A percentile compares a stretch with the other conserved stretches of the same genome.
Evolutionary conservation across 441 rosid species (phyloP).

Genomic region (Corymbia calophylla): DNA sequence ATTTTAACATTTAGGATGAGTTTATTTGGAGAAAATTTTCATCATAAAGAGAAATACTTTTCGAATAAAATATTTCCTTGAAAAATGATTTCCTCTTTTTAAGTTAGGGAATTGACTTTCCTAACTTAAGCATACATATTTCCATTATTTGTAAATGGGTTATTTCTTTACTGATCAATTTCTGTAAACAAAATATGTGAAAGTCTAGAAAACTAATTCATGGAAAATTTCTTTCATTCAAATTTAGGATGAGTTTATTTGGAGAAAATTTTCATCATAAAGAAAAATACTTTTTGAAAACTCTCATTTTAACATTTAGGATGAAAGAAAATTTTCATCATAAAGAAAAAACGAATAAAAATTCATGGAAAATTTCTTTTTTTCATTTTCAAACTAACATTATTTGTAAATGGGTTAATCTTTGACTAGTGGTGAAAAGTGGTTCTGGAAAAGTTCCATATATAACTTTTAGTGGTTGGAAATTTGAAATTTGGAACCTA

Average conservation of each 20-base stretch:
- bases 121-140: background rate
- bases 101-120: background rate
- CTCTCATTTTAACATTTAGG: too few relatives aligned
- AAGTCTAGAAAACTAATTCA: background rate
- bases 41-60: background rate
- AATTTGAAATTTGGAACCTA: too few relatives aligned
- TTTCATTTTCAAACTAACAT: too few relatives aligned
- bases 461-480: too few relatives aligned
- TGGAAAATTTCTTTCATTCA: background rate
- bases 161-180: accelerated
- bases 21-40: background rate
- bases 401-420: accelerated
- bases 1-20: background rate
- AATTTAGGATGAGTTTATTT: background rate
- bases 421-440: background rate
- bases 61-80: background rate
- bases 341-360: too few relatives aligned
- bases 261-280: background rate
- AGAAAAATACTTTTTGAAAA: background rate
- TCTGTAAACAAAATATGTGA: background rate
- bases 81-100: background rate
- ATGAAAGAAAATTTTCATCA: background rate
- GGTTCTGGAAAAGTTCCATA: too few relatives aligned
- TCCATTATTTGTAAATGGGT: accelerated
- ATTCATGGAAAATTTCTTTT: too few relatives aligned